Base-by-base conservation (phyloP, 192 early-diverging fungal species). In the Backusella tuberculispora region DNA sequence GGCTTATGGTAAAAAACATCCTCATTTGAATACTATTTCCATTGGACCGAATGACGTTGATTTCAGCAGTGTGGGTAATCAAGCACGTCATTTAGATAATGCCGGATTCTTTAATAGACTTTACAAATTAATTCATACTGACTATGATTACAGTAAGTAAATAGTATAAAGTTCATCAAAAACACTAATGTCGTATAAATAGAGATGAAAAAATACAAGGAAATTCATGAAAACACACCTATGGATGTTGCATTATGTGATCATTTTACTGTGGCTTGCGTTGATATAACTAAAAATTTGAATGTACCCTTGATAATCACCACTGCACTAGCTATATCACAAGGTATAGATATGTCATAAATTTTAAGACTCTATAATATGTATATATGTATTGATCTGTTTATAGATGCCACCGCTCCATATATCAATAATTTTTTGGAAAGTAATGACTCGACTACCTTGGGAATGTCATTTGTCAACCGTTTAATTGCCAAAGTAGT, bases 241-340 rank as follows among this genome's bases (percentile, higher is more conserved):
- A 67, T 67, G 5, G 66, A 67, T 41, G 37, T 10, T n/a, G 69
- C 60, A 24, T 46, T 79, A 24, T 79, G 78, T 24, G 78, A 79
- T 47, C 46, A 66, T 34, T 72, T 80, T 71, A 71, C 66, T 14
- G 63, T 66, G 5, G 14, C 48, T 7, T 80, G 78, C 63, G 38
- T 63, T 6, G 70, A 68, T 26, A 71, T 66, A 0, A 74, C 78
- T 9, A 53, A 34, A 15, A 41, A 46, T 17, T 15, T 50, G 14
- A 60, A 66, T 42, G 50, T 80, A 2, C 78, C 78, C 10, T 80
- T 69, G 13, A 45, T 76, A 6, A 17, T 80, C 4, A 80, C 78
- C 15, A 69, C 78, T 8, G 63, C 71, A 17, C 14, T 73, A 7
- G 66, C 63, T 9, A 67, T 69, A 24, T 65, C 56, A 65, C 67